Conservation (phyloP, 495 filamentous ascomycete species). For the Tuber brumale region DNA sequence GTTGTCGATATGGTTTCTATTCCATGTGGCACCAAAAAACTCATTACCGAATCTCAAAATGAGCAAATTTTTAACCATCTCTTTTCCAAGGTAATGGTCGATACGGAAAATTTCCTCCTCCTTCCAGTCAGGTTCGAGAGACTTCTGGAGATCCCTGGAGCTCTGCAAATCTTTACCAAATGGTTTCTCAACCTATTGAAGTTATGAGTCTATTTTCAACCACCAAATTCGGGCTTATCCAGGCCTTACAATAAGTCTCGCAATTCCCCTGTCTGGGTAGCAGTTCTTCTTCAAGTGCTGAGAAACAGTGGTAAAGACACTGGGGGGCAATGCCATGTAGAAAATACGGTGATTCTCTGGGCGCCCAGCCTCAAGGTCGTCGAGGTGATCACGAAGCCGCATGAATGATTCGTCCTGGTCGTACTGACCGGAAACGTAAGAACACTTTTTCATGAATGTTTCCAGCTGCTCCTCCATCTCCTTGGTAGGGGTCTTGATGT, state of each 20-base stretch:
- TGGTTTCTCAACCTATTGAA: slow-evolving; percentile 85
- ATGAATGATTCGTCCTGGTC: slow-evolving; percentile 94
- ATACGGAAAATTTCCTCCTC: slow-evolving; percentile 99
- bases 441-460: slow-evolving; percentile 78
- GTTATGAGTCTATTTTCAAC: slow-evolving; percentile 18
- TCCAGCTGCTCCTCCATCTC: slow-evolving; percentile 92
- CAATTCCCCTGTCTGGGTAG: slow-evolving; percentile 83
- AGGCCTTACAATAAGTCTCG: slow-evolving; percentile 77
- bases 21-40: slow-evolving; percentile 99
- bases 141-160: slow-evolving; percentile 90
- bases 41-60: slow-evolving; percentile 98
- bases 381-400: slow-evolving; percentile 78
- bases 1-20: slow-evolving; percentile 98
- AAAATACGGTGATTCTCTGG: slow-evolving; percentile 87
- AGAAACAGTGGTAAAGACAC: slow-evolving; percentile 95
- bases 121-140: slow-evolving; percentile 94
- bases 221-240: not conserved
- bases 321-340: slow-evolving; percentile 98
- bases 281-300: slow-evolving; percentile 95
- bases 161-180: slow-evolving; percentile 95
- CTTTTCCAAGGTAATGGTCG: slow-evolving; percentile 98
- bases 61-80: slow-evolving; percentile 99
- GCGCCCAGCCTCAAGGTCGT: slow-evolving; percentile 74
- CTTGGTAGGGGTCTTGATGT: slow-evolving; percentile 98
- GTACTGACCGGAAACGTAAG: slow-evolving; percentile 94